These are phyloP conservation scores for Candida gigantensis DNA, from an alignment of 1,139 yeast genomes.

Conservation along the genomic window DNA sequence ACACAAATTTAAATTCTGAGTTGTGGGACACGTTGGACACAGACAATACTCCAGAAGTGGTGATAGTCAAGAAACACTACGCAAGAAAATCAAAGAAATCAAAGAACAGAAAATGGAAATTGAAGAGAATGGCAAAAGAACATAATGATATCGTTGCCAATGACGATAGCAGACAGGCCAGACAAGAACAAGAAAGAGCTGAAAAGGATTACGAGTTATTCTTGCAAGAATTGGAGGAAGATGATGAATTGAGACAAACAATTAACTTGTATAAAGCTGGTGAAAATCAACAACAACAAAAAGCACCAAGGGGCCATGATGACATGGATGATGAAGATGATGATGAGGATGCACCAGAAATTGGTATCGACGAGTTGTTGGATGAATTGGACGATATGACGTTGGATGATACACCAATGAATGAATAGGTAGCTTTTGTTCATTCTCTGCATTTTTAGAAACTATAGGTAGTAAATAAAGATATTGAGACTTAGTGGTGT, in stretches of 20 bases:
- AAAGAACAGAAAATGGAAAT: conserved; percentile 89
- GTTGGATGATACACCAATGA: conserved; percentile 52
- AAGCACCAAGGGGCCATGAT: conserved; percentile 29
- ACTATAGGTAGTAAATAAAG: no score
- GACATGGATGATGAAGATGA: conserved; percentile 49
- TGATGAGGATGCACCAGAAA: conserved; percentile 74
- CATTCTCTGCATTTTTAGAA: no score
- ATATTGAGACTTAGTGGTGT: no score
- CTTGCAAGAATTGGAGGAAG: conserved; percentile 97
- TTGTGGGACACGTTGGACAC: conserved; percentile 74
- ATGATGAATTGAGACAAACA: conserved; percentile 88
- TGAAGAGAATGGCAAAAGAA: conserved; percentile 97
- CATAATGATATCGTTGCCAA: conserved; percentile 83
- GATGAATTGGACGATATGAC: conserved; percentile 95
- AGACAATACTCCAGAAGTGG: conserved; percentile 79
- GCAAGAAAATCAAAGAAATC: conserved; percentile 74
- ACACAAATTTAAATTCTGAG: conserved; percentile 84
- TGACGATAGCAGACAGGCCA: conserved; percentile 75
- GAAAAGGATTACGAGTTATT: conserved; percentile 94
- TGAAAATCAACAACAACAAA: conserved; percentile 20
- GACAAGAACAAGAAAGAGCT: conserved; percentile 87
- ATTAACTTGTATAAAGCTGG: conserved; percentile 81
- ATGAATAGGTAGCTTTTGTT: no score
- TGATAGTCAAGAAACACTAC: conserved; percentile 88
- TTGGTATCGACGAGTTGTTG: conserved; percentile 77